Evolutionary conservation across 768 basidiomycete species (phyloP).

Genomic region (Xerocomellus chrysenteron): DNA sequence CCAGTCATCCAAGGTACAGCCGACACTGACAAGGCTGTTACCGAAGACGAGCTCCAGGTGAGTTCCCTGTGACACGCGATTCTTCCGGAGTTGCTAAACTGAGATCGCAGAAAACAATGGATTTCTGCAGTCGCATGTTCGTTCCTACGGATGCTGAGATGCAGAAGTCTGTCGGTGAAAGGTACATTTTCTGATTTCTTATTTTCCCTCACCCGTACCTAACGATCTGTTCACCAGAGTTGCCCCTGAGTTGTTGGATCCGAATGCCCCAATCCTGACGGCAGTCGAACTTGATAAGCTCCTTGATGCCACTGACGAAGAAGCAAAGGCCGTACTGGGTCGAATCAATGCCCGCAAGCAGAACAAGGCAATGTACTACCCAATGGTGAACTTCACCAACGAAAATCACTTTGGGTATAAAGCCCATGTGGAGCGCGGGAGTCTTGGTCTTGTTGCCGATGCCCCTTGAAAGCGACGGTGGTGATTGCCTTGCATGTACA

Average conservation of each 20-base stretch:
- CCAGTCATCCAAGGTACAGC: slow-evolving; percentile 10
- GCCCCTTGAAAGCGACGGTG: not conserved
- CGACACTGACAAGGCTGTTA: slow-evolving; percentile 5
- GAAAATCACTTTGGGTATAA: slow-evolving; percentile 15
- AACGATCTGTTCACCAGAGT: not conserved
- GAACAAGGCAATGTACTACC: slow-evolving; percentile 15
- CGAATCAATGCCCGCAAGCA: slow-evolving; percentile 19
- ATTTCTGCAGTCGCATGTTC: slow-evolving; percentile 6
- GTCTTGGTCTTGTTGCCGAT: not conserved
- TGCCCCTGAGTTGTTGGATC: not conserved
- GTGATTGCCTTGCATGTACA: no score
- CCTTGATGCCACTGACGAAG: slow-evolving; percentile 4
- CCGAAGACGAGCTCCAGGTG: slow-evolving; percentile 9
- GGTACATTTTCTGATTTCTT: not conserved
- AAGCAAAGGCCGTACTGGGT: slow-evolving; percentile 7
- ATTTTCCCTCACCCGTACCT: not conserved
- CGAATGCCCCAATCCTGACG: not conserved
- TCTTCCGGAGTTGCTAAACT: not conserved
- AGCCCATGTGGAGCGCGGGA: slow-evolving; percentile 3
- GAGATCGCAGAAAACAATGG: slow-evolving; percentile 8
- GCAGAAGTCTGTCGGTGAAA: not conserved
- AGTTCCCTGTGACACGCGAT: not conserved
- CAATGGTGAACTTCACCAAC: slow-evolving; percentile 6
- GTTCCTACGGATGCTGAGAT: slow-evolving; percentile 9
- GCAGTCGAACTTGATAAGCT: not conserved